A percentile compares a stretch with the other conserved stretches of the same genome.
These are phyloP conservation scores for Piper betle DNA, from an alignment of 164 flowering plant genomes.

Conservation along the genomic window DNA sequence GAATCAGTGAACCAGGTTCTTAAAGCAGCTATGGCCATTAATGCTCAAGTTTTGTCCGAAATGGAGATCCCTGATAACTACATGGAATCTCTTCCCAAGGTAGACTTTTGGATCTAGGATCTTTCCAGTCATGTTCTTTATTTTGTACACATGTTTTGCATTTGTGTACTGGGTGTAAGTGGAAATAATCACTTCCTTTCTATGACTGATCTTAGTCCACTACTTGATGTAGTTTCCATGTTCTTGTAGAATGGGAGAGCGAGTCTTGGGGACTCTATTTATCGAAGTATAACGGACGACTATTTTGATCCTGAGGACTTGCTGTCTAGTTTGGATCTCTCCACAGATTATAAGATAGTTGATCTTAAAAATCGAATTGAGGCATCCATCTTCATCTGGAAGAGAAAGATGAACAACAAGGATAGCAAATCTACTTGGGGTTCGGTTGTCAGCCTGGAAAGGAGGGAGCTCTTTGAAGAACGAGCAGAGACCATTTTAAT, in stretches of 20 bases:
- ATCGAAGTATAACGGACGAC: conserved; percentile 74
- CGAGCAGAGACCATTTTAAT: conserved; percentile 77
- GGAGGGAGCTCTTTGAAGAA: conserved; percentile 81
- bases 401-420: conserved; percentile 66
- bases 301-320: conserved; percentile 66
- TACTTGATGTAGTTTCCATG: background rate
- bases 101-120: conserved; percentile 6
- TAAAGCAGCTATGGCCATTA: conserved; percentile 93
- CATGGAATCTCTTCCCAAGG: conserved; percentile 93
- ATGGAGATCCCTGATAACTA: conserved; percentile 79
- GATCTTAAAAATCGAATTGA: conserved; percentile 80
- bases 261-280: conserved; percentile 70
- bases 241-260: conserved; percentile 58
- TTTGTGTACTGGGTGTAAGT: background rate
- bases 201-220: background rate
- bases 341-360: conserved; percentile 74
- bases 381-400: conserved; percentile 84
- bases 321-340: conserved; percentile 47
- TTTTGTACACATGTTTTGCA: background rate
- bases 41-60: conserved; percentile 74
- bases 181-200: background rate
- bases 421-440: conserved; percentile 76
- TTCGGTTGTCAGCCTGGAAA: conserved; percentile 72
- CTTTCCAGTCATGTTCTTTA: background rate
- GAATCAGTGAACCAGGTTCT: conserved; percentile 80